Percentiles rank a stretch among this genome's conserved stretches.
Evolutionary conservation across 2,329 filamentous ascomycete species (phyloP).

Genomic region (Graphilbum sp.): DNA sequence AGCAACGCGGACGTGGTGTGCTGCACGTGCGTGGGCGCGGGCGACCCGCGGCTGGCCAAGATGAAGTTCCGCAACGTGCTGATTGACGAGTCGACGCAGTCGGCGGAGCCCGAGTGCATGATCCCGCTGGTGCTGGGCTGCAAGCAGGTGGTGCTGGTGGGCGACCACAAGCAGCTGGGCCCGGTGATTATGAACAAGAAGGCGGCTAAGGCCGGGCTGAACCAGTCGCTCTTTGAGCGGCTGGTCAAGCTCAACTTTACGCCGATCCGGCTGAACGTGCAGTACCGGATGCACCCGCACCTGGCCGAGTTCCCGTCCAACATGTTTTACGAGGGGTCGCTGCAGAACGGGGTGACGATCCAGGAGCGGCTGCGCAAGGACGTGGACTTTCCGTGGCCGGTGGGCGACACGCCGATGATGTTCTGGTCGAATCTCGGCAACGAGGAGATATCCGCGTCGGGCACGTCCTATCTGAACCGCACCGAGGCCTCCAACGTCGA

Average conservation of each 20-base stretch:
- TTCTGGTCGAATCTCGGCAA: slow-evolving; percentile 98
- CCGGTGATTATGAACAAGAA: slow-evolving; percentile 99
- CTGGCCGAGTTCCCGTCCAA: slow-evolving; percentile 95
- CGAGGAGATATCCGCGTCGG: slow-evolving; percentile 94
- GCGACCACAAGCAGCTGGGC: slow-evolving; percentile 93
- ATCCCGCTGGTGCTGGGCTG: slow-evolving; percentile 93
- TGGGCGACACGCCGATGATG: slow-evolving; percentile 94
- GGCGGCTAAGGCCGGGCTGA: slow-evolving; percentile 89
- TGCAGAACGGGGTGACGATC: slow-evolving; percentile 91
- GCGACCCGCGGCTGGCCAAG: slow-evolving; percentile 86
- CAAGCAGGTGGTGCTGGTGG: slow-evolving; percentile 97
- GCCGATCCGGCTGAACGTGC: slow-evolving; percentile 86
- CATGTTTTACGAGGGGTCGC: slow-evolving; percentile 97
- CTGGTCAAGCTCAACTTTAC: slow-evolving; percentile 80
- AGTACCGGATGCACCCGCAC: slow-evolving; percentile 98
- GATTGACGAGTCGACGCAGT: slow-evolving; percentile 96
- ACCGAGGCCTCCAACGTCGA: slow-evolving; percentile 96
- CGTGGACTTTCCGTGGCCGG: slow-evolving; percentile 96
- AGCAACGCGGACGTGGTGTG: slow-evolving; percentile 95
- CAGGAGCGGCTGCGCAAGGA: slow-evolving; percentile 78
- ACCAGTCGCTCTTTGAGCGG: slow-evolving; percentile 96
- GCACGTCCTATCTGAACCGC: slow-evolving; percentile 94
- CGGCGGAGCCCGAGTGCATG: slow-evolving; percentile 96
- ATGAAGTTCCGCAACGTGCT: slow-evolving; percentile 97
- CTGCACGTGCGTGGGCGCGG: slow-evolving; percentile 95